These are phyloP conservation scores for Stereocaulon alpinum DNA, from an alignment of 495 filamentous ascomycete genomes.

Conservation along the genomic window DNA sequence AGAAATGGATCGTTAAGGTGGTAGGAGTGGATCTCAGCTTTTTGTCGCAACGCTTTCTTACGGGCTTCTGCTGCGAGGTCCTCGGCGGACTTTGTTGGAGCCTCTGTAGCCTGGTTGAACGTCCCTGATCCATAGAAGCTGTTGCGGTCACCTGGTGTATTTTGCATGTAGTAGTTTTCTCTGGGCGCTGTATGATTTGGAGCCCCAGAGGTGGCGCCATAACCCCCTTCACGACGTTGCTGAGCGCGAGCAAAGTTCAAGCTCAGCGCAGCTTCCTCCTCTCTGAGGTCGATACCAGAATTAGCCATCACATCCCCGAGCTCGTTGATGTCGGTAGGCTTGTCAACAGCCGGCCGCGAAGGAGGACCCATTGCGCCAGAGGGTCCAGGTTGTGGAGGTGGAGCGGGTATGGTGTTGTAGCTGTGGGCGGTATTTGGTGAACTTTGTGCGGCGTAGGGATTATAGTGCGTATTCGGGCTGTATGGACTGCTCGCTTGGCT, in stretches of 20 bases:
- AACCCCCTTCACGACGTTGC: slow-evolving; percentile 19
- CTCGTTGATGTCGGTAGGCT: slow-evolving; percentile 57
- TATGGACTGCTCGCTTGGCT: slow-evolving; percentile 21
- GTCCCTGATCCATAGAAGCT: slow-evolving; percentile 51
- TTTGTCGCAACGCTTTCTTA: slow-evolving; percentile 35
- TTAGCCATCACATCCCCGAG: slow-evolving; percentile 67
- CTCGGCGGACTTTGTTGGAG: slow-evolving; percentile 36
- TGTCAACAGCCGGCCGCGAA: slow-evolving; percentile 53
- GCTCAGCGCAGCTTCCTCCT: slow-evolving; percentile 66
- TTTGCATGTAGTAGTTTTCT: slow-evolving; percentile 40
- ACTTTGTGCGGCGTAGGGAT: slow-evolving; percentile 7
- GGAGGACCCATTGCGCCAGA: slow-evolving; percentile 71
- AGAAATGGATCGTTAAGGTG: slow-evolving; percentile 53
- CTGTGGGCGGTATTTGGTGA: slow-evolving; percentile 1
- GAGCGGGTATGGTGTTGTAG: slow-evolving; percentile 13
- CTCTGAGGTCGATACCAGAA: slow-evolving; percentile 72
- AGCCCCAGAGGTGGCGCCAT: slow-evolving; percentile 12
- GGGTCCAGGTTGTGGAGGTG: slow-evolving; percentile 25
- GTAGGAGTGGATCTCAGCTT: slow-evolving; percentile 42
- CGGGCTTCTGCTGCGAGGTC: slow-evolving; percentile 41
- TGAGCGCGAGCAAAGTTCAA: slow-evolving; percentile 40
- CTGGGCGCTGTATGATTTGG: slow-evolving; percentile 34
- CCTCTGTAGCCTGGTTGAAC: slow-evolving; percentile 39
- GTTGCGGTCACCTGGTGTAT: slow-evolving; percentile 34
- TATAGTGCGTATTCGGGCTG: slow-evolving; percentile 14